Percentiles rank a stretch among this genome's conserved stretches.
Evolutionary conservation across 805 yeast species (phyloP).

Genomic region (Kregervanrija delftensis): DNA sequence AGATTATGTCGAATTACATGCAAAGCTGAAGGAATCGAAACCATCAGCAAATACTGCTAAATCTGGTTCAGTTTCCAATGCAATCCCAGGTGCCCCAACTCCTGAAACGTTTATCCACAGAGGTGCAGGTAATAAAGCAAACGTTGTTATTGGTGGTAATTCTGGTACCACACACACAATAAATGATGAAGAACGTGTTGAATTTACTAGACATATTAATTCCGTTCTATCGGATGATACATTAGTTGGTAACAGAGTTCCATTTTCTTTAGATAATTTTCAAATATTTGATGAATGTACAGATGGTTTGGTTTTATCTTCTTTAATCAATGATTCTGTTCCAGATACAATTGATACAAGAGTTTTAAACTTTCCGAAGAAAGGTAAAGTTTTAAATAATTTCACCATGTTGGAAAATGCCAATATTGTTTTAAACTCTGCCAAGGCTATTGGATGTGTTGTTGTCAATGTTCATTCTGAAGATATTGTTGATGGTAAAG

Average conservation of each 20-base stretch:
- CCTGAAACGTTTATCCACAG: slow-evolving; percentile 36
- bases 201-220: slow-evolving; percentile 94
- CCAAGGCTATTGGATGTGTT: slow-evolving; percentile 97
- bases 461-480: slow-evolving; percentile 97
- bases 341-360: slow-evolving; percentile 98
- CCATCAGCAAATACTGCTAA: slow-evolving; percentile 12
- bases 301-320: slow-evolving; percentile 89
- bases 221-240: slow-evolving; percentile 84
- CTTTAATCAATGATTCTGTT: slow-evolving; percentile 93
- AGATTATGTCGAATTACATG: slow-evolving; percentile 79
- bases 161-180: slow-evolving; percentile 94
- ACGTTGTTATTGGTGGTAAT: slow-evolving; percentile 74
- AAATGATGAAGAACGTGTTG: slow-evolving; percentile 93
- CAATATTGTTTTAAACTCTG: slow-evolving; percentile 94
- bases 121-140: slow-evolving; percentile 54
- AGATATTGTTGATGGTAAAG: slow-evolving; percentile 88
- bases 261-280: slow-evolving; percentile 89
- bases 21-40: slow-evolving; percentile 61
- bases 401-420: slow-evolving; percentile 97
- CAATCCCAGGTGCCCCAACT: slow-evolving; percentile 16
- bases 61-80: not conserved
- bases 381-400: slow-evolving; percentile 75
- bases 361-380: slow-evolving; percentile 84
- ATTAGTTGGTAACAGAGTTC: slow-evolving; percentile 77
- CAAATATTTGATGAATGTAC: slow-evolving; percentile 95